Base-by-base conservation (phyloP, 495 filamentous ascomycete species). In the Entonaema liquescens region DNA sequence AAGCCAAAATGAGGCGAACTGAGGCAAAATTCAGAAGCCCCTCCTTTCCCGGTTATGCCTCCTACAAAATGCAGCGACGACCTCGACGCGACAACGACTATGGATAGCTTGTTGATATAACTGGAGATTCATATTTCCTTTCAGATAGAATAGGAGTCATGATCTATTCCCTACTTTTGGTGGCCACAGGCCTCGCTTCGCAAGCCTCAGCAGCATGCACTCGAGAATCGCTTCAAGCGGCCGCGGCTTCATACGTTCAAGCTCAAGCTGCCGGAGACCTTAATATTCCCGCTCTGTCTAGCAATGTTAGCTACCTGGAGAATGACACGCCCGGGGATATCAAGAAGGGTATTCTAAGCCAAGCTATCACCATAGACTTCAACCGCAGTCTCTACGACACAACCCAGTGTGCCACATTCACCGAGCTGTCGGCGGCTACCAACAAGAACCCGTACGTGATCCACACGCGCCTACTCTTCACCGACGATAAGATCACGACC, bases 301-400 rank as follows among this genome's bases (percentile, higher is more conserved):
- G 33, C 40, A 70, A 69, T 26, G 65, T 64, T 12, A 77, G 40
- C 52, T 77, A 76, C 62, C 13, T 63, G 25, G 78, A 82, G 70
- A 80, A 80, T 59, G 73, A 76, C 60, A 44, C 40, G 8, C 25
- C 68, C 2, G 63, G 56, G 29, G 68, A 73, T 55, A 64, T 80
- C 58, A 67, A 55, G 56, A 70, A 40, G 9, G 77, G 78, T 5
- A 64, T 81, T 23, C 72, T 84, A 21, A 64, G 70, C 52, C 65
- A 75, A 49, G 62, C 80, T 5, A 68, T 81, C 28, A 80, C 68
- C 2, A 76, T 84, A 74, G 76, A 77, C 64, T 76, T 78, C 62
- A 80, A 73, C 68, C 77, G 79, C 61, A 80, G 69, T 59, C 70
- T 79, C 15, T 68, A 78, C 73, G 82, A 84, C 75, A 78, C 76